Percentiles rank a stretch among this genome's conserved stretches.
Evolutionary conservation across 176 grass and related monocot species (phyloP).

Genomic region (Lolium rigidum): DNA sequence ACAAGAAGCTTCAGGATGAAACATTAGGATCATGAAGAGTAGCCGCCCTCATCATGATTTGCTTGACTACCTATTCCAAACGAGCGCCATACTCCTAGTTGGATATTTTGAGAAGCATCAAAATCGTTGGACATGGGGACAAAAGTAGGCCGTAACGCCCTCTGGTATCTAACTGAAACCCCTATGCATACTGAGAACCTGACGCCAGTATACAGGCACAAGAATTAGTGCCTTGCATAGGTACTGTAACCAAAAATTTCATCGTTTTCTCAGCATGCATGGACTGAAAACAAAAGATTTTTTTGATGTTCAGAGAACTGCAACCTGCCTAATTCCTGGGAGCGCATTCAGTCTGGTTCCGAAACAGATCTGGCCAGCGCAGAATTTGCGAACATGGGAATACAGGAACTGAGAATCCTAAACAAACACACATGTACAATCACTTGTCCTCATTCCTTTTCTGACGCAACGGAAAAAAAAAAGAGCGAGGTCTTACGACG

Average conservation of each 20-base stretch:
- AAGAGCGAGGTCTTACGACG: slow-evolving; percentile 51
- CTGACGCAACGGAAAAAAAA: too few species aligned
- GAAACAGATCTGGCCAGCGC: neutral
- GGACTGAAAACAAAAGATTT: neutral
- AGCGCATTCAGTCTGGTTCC: neutral
- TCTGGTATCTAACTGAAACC: neutral
- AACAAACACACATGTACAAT: neutral
- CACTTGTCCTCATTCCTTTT: neutral
- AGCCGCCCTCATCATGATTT: neutral
- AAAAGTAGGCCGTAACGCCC: neutral
- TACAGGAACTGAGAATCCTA: neutral
- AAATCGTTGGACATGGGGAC: neutral
- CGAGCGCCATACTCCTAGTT: neutral
- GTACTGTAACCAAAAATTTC: neutral
- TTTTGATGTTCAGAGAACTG: neutral
- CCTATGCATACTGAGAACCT: neutral
- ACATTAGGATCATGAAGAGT: slow-evolving; percentile 7
- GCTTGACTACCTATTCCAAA: neutral
- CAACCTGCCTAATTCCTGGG: neutral
- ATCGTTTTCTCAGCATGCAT: neutral
- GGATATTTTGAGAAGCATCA: neutral
- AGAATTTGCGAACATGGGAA: neutral
- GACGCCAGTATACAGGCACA: neutral
- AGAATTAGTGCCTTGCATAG: too few species aligned
- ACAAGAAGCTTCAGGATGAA: slow-evolving; percentile 33